Evolutionary conservation across 805 yeast species (phyloP).

Genomic region (Nakazawaea pomicola): DNA sequence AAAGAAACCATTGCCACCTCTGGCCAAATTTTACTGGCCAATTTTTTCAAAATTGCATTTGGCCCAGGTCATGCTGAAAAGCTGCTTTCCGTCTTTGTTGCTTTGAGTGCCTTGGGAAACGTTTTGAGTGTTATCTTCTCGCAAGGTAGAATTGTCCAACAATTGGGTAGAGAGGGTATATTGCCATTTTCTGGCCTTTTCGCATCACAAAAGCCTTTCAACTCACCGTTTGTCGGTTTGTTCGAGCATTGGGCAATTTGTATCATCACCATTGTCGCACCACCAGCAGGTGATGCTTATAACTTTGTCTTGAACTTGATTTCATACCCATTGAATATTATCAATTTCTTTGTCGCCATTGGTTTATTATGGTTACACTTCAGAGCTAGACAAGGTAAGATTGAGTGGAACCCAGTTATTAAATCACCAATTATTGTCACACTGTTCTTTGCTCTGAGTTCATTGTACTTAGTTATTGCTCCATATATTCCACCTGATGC

Average conservation of each 20-base stretch:
- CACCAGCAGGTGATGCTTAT: slow-evolving; percentile 87
- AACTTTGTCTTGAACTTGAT: slow-evolving; percentile 75
- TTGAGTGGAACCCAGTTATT: slow-evolving; percentile 46
- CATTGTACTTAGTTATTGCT: slow-evolving; percentile 64
- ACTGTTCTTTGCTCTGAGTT: slow-evolving; percentile 57
- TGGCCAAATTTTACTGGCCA: slow-evolving; percentile 70
- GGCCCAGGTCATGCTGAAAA: slow-evolving; percentile 57
- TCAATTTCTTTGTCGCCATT: slow-evolving; percentile 57
- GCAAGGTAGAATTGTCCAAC: slow-evolving; percentile 78
- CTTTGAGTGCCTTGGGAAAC: slow-evolving; percentile 77
- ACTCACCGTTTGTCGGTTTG: slow-evolving; percentile 68
- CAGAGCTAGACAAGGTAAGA: slow-evolving; percentile 42
- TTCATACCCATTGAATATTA: slow-evolving; percentile 76
- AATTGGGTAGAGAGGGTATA: slow-evolving; percentile 76
- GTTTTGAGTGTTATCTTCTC: slow-evolving; percentile 76
- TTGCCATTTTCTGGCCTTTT: slow-evolving; percentile 70
- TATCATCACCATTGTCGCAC: slow-evolving; percentile 67
- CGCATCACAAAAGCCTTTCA: slow-evolving; percentile 68
- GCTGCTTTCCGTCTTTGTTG: slow-evolving; percentile 77
- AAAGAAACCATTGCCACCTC: slow-evolving; percentile 53
- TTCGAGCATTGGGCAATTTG: slow-evolving; percentile 76
- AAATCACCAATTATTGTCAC: slow-evolving; percentile 61
- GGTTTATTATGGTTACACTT: slow-evolving; percentile 59
- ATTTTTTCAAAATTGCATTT: slow-evolving; percentile 68
- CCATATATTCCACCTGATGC: slow-evolving; percentile 73